Conservation (phyloP, 169 alveolate species). For the Plasmodium inui region DNA sequence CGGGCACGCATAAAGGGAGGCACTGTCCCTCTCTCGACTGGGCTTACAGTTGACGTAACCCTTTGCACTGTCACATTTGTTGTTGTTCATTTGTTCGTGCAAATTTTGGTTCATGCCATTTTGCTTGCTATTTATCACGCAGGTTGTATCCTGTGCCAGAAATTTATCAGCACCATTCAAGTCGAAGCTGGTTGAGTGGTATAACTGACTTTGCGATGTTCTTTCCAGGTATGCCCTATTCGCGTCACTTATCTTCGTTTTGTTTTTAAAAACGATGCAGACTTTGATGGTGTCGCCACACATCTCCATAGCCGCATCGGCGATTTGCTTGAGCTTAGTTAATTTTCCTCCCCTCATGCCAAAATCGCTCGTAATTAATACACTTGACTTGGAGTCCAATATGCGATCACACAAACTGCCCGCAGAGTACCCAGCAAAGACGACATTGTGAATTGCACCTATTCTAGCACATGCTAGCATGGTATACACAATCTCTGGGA, state of each 20-base stretch:
- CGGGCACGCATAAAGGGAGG: not conserved
- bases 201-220: constrained; percentile 21
- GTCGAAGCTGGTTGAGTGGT: constrained; percentile 3
- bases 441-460: constrained; percentile 97
- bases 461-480: constrained; percentile 97
- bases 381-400: constrained; percentile 89
- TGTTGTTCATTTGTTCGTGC: not conserved
- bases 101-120: not conserved
- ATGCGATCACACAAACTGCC: constrained; percentile 93
- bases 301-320: constrained; percentile 89
- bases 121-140: not conserved
- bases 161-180: not conserved
- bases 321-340: constrained; percentile 87
- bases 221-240: not conserved
- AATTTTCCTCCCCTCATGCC: constrained; percentile 93
- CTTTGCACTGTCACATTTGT: not conserved
- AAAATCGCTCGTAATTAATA: constrained; percentile 91
- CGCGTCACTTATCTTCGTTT: constrained; percentile 48
- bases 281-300: constrained; percentile 81
- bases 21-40: not conserved
- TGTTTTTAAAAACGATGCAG: constrained; percentile 86
- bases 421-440: constrained; percentile 98
- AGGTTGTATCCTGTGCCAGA: not conserved
- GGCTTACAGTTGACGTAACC: not conserved
- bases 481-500: constrained; percentile 92